A percentile compares a stretch with the other conserved stretches of the same genome.
These are phyloP conservation scores for Clavariopsis aquatica DNA, from an alignment of 495 filamentous ascomycete species.

Conservation along the genomic window DNA sequence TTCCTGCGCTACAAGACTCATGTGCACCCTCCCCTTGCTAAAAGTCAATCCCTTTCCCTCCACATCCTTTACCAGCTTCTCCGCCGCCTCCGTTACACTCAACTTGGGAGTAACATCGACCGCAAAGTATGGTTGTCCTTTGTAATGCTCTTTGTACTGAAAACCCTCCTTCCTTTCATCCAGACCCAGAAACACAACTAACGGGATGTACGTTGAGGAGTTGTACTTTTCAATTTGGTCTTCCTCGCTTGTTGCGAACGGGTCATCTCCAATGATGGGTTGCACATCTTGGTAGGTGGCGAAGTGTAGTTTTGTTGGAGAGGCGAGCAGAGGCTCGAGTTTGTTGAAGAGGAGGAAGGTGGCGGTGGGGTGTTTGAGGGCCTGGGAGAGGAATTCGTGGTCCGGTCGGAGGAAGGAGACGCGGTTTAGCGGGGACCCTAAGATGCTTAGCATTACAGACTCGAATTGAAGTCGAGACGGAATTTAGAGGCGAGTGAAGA, in stretches of 20 bases:
- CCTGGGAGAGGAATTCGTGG: slow-evolving; percentile 73
- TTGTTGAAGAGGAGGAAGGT: slow-evolving; percentile 77
- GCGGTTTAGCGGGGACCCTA: slow-evolving; percentile 72
- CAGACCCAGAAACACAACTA: slow-evolving; percentile 83
- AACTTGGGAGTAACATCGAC: slow-evolving; percentile 81
- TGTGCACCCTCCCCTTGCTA: slow-evolving; percentile 59
- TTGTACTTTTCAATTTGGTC: slow-evolving; percentile 73
- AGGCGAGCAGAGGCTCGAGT: slow-evolving; percentile 70
- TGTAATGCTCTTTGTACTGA: slow-evolving; percentile 61
- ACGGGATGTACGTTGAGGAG: slow-evolving; percentile 64
- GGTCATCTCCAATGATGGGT: slow-evolving; percentile 67
- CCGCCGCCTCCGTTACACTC: slow-evolving; percentile 52
- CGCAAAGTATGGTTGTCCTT: slow-evolving; percentile 80
- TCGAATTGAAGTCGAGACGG: neutral
- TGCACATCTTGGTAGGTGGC: slow-evolving; percentile 63
- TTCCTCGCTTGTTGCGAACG: slow-evolving; percentile 71
- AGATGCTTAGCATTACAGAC: neutral
- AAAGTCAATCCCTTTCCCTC: slow-evolving; percentile 62
- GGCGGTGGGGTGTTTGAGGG: slow-evolving; percentile 69
- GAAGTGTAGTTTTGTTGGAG: slow-evolving; percentile 60
- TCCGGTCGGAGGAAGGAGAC: slow-evolving; percentile 85
- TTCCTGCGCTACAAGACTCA: slow-evolving; percentile 59
- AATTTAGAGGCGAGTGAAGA: neutral
- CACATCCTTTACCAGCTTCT: slow-evolving; percentile 57
- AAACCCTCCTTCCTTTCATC: slow-evolving; percentile 64